Evolutionary conservation across 257 asterid species (phyloP), one percentile per base, ranked within the genome.

Genomic region (Forsythia viridissima): DNA sequence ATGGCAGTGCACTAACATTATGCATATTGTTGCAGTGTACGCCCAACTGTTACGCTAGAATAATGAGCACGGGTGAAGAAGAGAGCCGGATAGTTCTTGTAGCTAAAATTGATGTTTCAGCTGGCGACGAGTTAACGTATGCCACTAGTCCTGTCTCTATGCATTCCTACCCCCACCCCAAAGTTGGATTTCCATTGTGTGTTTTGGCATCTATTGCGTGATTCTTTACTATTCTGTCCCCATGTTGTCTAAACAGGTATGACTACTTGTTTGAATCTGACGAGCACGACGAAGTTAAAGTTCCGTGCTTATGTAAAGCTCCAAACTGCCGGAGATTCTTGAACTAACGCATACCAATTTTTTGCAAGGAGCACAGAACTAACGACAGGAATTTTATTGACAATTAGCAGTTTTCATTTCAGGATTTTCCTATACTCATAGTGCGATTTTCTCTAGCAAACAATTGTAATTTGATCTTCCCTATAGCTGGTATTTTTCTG

Each of bases 11-110:
- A 43, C 8, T 67, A 42, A 75, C 43, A 24, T 67, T 11, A 46
- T 70, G 38, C 74, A 15, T 69, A 70, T 16, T 80, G 43, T 13
- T 84, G 83, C 93, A 96, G 99, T 96, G 99, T 85, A 91, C 85
- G 96, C 99, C 99, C 48, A 96, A 89, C 77, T 96, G 98, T 82
- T 92, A 96, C 36, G 97, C 98, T 10, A 91, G 99, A 88, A 96
- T 93, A 55, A 81, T 92, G 96, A 86, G 91, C 77, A 67, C 86
- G 80, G 90, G 92, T 34, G 84, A 90, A 78, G 93, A 93, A 34
- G 94, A 92, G 82, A 93, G 94, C 88, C 86, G 91, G 40, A 92
- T 96, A 75, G 90, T 93, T 77, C 98, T 96, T 70, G 91, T 93
- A 40, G 98, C 98, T 20, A 96, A 89, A 84, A 85, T 86, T 76